Evolutionary conservation across 2,329 filamentous ascomycete genomes (phyloP), one percentile per base, ranked within the genome.

Genomic region (Colletotrichum trifolii): DNA sequence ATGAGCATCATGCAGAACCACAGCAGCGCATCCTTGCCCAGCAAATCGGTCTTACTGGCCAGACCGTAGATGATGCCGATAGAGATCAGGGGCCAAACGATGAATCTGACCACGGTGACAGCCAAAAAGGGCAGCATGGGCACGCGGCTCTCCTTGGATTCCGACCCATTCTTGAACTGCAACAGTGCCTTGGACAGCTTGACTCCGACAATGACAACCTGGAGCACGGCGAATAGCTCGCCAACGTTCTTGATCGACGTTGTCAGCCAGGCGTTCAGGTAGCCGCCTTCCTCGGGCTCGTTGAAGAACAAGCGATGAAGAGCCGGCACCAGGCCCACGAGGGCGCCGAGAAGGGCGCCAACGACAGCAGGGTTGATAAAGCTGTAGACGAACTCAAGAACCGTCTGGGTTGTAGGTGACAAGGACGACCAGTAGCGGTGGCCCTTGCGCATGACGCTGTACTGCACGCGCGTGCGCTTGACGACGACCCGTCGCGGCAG

Each of bases 211-310:
- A 91, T 82, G 13, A 91, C 83, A 13, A 91, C 86, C 36, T 90
- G 89, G 34, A 90, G 76, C 0, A 86, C 83, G 0, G 89, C 87
- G 71, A 91, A 91, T 0, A 91, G 78, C 0, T 82, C 79, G 3
- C 89, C 89, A 25, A 91, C 80, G 60, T 88, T 90, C 68, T 86
- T 82, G 17, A 91, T 75, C 0, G 85, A 84, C 0, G 82, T 80
- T 0, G 88, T 91, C 43, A 91, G 76, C 89, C 88, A 91, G 1
- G 88, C 88, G 17, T 85, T 88, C 69, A 91, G 84, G 60, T 89
- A 85, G 2, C 89, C 88, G 6, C 89, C 89, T 6, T 89, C 77
- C 8, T 84, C 73, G 8, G 81, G 81, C 11, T 81, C 75, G 54
- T 76, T 81, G 78, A 91, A 91, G 74, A 92, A 91, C 2, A 85